Evolutionary conservation across 2,329 filamentous ascomycete genomes (phyloP), one percentile per base, ranked within the genome.

Genomic region (Seiridium unicorne): DNA sequence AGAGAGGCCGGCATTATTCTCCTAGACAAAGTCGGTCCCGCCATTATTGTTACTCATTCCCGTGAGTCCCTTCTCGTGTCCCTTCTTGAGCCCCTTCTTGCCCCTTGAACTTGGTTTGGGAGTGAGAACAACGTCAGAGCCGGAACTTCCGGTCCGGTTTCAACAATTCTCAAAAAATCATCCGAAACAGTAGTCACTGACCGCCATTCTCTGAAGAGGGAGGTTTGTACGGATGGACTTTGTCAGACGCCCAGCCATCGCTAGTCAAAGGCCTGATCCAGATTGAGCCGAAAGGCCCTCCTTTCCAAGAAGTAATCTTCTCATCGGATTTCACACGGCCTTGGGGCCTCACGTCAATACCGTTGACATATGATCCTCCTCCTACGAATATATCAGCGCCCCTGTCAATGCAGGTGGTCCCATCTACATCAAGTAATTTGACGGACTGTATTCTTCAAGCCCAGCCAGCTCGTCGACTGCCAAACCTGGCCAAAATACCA

Each of bases 291-390:
- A 55, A 48, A 38, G 62, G 62, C n/a, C 62, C 62, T 10, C 62
- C 60, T 5, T 64, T 64, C 38, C 64, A 63, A 46, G 64, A 69
- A n/a, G 62, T 59, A 2, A 53, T 67, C 48, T 65, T 66, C 55
- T 61, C 57, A 18, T 65, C 61, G 10, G 51, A 54, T 4, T 60
- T 60, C 10, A 48, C 63, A 1, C 62, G 68, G 34, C 59, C 62
- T 4, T 74, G 66, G 57, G 72, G 72, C 1, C 60, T 74, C 18
- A 72, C 72, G 5, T 63, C 68, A 18, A 63, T 69, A 36, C 68
- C 69, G 2, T 46, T 73, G 10, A 66, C 63, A 9, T 74, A 68
- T 61, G 63, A 62, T 32, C 71, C 71, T 2, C 55, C 66, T 10
- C 58, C 68, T 31, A 35, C 35, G 3, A 40, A 66, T 48, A 55